Evolutionary conservation across 208 protist genomes (phyloP).

Genomic region (Acanthamoeba triangularis): DNA sequence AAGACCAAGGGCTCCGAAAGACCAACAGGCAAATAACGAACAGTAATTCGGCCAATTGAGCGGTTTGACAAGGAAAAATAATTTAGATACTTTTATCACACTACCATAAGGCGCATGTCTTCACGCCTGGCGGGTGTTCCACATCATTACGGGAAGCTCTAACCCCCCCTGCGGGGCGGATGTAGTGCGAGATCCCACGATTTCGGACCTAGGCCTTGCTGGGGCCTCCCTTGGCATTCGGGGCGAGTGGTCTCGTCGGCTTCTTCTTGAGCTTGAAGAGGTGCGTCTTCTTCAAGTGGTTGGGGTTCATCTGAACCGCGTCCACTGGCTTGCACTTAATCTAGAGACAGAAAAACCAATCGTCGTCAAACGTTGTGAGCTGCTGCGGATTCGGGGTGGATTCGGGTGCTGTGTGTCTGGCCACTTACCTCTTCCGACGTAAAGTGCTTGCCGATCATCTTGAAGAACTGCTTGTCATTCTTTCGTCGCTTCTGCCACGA

Average conservation of each 20-base stretch:
- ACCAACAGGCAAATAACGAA: too few relatives aligned
- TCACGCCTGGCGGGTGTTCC: too few relatives aligned
- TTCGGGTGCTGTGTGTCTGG: neutral
- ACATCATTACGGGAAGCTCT: too few relatives aligned
- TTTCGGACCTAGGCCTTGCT: neutral
- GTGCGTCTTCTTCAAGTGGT: slow-evolving; percentile 37
- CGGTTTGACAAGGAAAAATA: too few relatives aligned
- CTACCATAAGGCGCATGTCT: too few relatives aligned
- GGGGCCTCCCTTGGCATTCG: too few relatives aligned
- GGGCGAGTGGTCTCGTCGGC: neutral
- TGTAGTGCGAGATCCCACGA: too few relatives aligned
- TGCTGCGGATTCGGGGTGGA: neutral
- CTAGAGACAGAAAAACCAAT: neutral
- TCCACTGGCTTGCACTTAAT: slow-evolving; percentile 37
- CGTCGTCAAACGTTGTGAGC: neutral
- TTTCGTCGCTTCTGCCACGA: slow-evolving; percentile 71
- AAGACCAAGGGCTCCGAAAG: too few relatives aligned
- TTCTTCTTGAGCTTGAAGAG: slow-evolving; percentile 25
- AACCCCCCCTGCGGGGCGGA: too few relatives aligned
- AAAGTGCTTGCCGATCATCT: slow-evolving; percentile 55
- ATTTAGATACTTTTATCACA: too few relatives aligned
- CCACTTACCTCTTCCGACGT: slow-evolving; percentile 5
- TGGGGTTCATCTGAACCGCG: slow-evolving; percentile 3
- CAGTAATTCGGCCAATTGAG: too few relatives aligned
- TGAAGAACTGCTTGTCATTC: slow-evolving; percentile 54